Evolutionary conservation across 768 basidiomycete species (phyloP).

Genomic region (Sutorius australiensis): DNA sequence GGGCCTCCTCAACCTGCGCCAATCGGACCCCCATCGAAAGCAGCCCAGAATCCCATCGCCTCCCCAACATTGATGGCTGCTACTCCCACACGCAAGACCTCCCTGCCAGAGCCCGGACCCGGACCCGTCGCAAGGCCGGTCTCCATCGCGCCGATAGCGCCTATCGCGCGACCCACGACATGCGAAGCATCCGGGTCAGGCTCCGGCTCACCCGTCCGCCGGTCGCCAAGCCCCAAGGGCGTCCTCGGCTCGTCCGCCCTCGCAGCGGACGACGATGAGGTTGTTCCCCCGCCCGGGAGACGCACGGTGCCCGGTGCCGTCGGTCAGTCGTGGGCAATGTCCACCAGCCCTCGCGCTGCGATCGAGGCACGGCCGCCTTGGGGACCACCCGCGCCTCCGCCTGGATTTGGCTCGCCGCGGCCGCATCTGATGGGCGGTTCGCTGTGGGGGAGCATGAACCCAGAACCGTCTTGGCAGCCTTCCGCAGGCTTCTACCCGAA

Average conservation of each 20-base stretch:
- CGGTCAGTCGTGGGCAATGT: slow-evolving; percentile 46
- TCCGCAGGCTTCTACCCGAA: slow-evolving; percentile 43
- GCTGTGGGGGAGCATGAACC: slow-evolving; percentile 41
- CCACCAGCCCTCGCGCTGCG: slow-evolving; percentile 44
- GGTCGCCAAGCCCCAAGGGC: slow-evolving; percentile 58
- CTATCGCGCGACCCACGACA: slow-evolving; percentile 51
- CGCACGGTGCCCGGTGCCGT: slow-evolving; percentile 39
- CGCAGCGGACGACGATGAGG: slow-evolving; percentile 77
- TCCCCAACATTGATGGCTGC: slow-evolving; percentile 43
- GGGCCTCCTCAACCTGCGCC: slow-evolving; percentile 42
- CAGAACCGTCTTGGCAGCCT: slow-evolving; percentile 49
- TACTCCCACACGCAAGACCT: slow-evolving; percentile 46
- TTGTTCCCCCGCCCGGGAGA: slow-evolving; percentile 51
- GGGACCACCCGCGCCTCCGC: slow-evolving; percentile 37
- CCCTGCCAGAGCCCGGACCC: slow-evolving; percentile 42
- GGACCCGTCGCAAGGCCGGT: slow-evolving; percentile 57
- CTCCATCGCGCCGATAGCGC: slow-evolving; percentile 41
- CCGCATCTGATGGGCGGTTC: slow-evolving; percentile 34
- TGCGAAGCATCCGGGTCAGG: slow-evolving; percentile 49
- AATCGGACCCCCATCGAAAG: slow-evolving; percentile 52
- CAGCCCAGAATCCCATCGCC: slow-evolving; percentile 31
- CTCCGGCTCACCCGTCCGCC: slow-evolving; percentile 54
- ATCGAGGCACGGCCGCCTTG: slow-evolving; percentile 43
- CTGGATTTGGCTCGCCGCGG: slow-evolving; percentile 34
- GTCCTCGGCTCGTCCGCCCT: slow-evolving; percentile 75